Evolutionary conservation across 257 asterid genomes (phyloP).

Genomic region (Nicotiana obtusifolia): DNA sequence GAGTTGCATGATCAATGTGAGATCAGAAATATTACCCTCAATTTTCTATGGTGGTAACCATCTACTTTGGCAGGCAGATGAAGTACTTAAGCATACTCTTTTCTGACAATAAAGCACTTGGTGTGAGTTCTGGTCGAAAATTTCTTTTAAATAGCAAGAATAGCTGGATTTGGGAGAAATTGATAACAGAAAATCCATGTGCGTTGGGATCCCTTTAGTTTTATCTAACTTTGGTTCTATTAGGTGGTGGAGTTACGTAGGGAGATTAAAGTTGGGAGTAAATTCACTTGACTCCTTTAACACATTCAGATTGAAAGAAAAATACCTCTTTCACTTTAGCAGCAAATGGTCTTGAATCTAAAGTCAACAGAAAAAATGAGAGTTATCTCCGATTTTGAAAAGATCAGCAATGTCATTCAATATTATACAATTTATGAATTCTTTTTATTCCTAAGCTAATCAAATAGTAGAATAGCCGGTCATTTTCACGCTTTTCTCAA

Average conservation of each 20-base stretch:
- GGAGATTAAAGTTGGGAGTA: not conserved
- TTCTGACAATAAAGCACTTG: not conserved
- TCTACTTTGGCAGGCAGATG: not conserved
- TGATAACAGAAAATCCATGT: too few relatives aligned
- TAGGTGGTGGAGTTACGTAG: too few relatives aligned
- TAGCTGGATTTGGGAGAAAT: not conserved
- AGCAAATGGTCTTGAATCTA: not conserved
- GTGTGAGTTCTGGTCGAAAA: not conserved
- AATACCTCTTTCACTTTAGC: not conserved
- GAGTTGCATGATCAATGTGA: not conserved
- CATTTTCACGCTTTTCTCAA: too few relatives aligned
- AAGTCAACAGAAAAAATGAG: not conserved
- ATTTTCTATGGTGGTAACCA: not conserved
- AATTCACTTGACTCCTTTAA: not conserved
- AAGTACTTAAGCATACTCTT: not conserved
- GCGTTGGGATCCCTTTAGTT: too few relatives aligned
- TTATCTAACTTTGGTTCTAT: not conserved
- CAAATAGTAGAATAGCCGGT: not conserved
- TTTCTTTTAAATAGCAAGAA: not conserved
- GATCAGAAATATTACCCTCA: not conserved
- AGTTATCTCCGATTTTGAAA: too few relatives aligned
- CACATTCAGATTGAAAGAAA: not conserved
- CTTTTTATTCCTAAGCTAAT: not conserved
- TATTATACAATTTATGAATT: not conserved
- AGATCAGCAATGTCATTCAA: not conserved